A percentile compares a stretch with the other conserved stretches of the same genome.
phyloP scores from a whole-genome alignment of 352 stramenopile species.

The Stramenopiles sp. region DNA sequence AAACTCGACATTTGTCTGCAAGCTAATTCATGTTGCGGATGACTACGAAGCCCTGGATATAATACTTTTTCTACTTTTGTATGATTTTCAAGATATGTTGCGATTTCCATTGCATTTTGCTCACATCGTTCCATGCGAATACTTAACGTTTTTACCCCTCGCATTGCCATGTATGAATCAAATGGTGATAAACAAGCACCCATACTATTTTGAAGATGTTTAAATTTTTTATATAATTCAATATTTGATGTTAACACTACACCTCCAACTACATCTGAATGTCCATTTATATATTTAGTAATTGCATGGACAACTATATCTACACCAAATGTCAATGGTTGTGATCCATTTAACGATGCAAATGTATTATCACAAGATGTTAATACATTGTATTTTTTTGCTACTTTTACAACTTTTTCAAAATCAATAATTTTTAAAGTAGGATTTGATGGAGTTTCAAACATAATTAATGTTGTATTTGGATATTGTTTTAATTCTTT shows the following conservation, averaged over 20 bases:
- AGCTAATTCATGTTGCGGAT: constrained; percentile 42
- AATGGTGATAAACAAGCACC: constrained; percentile 51
- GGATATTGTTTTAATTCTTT: constrained; percentile 9
- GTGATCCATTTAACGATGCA: constrained; percentile 82
- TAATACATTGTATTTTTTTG: constrained; percentile 42
- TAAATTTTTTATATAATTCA: constrained; percentile 27
- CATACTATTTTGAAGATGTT: constrained; percentile 35
- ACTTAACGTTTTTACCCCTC: constrained; percentile 37
- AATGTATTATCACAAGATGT: constrained; percentile 47
- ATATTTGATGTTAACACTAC: constrained; percentile 53
- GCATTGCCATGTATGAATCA: constrained; percentile 51
- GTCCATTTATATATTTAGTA: constrained; percentile 92
- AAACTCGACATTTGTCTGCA: constrained; percentile 30
- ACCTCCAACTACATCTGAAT: constrained; percentile 85
- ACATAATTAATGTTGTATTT: constrained; percentile 80
- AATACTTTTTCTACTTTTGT: constrained; percentile 49
- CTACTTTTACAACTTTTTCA: constrained; percentile 38
- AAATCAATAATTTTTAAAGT: constrained; percentile 85
- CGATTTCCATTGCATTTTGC: constrained; percentile 43
- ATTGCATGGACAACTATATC: constrained; percentile 81
- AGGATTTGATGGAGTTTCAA: constrained; percentile 88
- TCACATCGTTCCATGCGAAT: constrained; percentile 38
- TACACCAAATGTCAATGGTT: constrained; percentile 68
- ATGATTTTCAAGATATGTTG: constrained; percentile 61
- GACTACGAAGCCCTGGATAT: constrained; percentile 66